Evolutionary conservation across 179 eudicot species (phyloP), one percentile per base, ranked within the genome.

Genomic region (Kewa caespitosa): DNA sequence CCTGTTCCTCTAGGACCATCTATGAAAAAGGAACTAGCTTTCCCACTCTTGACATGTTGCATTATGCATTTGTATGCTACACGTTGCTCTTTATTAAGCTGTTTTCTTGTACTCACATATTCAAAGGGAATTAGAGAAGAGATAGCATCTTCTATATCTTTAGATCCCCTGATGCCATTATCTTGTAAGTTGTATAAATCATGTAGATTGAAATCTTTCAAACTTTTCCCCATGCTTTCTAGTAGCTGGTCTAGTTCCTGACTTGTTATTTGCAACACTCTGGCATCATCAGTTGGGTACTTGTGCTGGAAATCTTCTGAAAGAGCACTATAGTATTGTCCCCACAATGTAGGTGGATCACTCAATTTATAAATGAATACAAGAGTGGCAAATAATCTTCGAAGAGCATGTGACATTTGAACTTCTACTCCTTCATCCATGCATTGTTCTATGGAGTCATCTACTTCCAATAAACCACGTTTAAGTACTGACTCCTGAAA

Each of bases 21-120:
- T 11, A 67, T 10, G 33, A 67, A 67, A n/a, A 67, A 67, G 38
- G 71, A 50, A 67, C 71, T 20, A 2, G 73, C 62, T n/a, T n/a
- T n/a, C 34, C 34, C 34, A 8, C 0, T 27, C 33, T 38, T 67
- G 11, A 67, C 33, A 39, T 38, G 52, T 10, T 15, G 27, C 70
- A 67, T 67, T 6, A 67, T 67, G 6, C 27, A 0, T 22, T 67
- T 67, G 28, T 38, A 67, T 9, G 70, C 33, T 4, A 23, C 15
- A 18, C 33, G 10, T 22, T 66, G 69, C 6, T 22, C 70, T 23
- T 12, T 11, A 39, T 67, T 67, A 25, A 67, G 70, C 15, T 38
- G 20, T 27, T 67, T 67, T 22, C 59, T 52, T 52, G 59, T 23
- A 17, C 20, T 52, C n/a, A 52, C 25, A 17, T 52, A 52, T 52